A percentile compares a stretch with the other conserved stretches of the same genome.
These are phyloP conservation scores for Ganoderma lucidum DNA, from an alignment of 1,284 basidiomycete species.

Conservation along the genomic window DNA sequence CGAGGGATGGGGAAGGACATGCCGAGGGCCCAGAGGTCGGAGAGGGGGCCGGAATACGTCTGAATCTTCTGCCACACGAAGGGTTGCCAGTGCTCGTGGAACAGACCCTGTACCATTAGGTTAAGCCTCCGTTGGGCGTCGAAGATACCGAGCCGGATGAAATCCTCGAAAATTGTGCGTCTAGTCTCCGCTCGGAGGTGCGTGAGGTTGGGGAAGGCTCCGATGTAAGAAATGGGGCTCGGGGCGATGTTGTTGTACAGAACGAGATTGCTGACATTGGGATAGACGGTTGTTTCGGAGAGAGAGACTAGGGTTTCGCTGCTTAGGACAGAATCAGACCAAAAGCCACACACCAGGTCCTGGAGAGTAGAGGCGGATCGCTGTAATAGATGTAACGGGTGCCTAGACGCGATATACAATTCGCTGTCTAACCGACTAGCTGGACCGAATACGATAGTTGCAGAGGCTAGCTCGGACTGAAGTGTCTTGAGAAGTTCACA, in stretches of 20 bases:
- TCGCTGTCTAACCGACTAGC: no score
- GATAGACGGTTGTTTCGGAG: neutral
- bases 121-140: neutral
- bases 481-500: neutral
- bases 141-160: neutral
- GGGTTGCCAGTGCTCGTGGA: neutral
- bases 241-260: neutral
- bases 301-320: neutral
- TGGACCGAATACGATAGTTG: neutral
- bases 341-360: neutral
- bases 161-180: neutral
- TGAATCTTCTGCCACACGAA: neutral
- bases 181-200: neutral
- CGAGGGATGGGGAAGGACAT: neutral
- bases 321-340: neutral
- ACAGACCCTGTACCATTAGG: neutral
- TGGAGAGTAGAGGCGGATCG: slow-evolving; percentile 2
- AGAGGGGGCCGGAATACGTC: neutral
- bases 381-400: neutral
- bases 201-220: neutral
- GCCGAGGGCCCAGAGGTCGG: slow-evolving; percentile 1
- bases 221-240: neutral
- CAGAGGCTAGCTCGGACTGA: neutral
- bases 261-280: neutral
- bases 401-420: neutral